phyloP scores from a whole-genome alignment of 2,329 filamentous ascomycete species.

The Botryotinia convoluta region DNA sequence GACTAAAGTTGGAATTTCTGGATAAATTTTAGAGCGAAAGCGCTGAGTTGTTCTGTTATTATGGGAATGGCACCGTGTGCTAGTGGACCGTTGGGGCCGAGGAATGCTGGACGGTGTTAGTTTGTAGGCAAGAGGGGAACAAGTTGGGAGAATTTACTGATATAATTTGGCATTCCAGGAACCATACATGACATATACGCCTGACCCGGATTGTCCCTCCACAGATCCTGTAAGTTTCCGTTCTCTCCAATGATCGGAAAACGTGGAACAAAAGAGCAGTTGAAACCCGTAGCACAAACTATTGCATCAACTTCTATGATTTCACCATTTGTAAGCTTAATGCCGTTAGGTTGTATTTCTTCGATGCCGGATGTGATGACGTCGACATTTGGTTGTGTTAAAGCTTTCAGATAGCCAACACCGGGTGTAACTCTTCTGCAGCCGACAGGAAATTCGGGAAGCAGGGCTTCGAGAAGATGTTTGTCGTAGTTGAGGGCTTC shows the following conservation, averaged over 20 bases:
- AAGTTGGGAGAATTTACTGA: constrained; percentile 19
- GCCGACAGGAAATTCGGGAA: constrained; percentile 44
- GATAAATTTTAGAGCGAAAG: constrained; percentile 50
- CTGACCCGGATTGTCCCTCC: constrained; percentile 35
- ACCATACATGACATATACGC: constrained; percentile 38
- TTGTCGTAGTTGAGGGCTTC: constrained; percentile 48
- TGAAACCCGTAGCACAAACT: constrained; percentile 40
- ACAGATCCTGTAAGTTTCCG: constrained; percentile 26
- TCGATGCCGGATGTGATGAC: constrained; percentile 48
- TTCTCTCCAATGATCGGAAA: constrained; percentile 31
- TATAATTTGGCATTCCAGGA: constrained; percentile 32
- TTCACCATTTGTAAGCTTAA: constrained; percentile 42
- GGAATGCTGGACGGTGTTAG: constrained; percentile 25
- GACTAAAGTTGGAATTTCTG: constrained; percentile 43
- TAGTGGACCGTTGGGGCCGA: constrained; percentile 37
- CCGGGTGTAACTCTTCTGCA: constrained; percentile 44
- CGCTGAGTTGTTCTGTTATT: constrained; percentile 47
- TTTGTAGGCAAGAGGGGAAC: no score
- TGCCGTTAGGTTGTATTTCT: constrained; percentile 45
- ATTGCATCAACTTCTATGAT: constrained; percentile 40
- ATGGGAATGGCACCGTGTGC: constrained; percentile 37
- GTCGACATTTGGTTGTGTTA: constrained; percentile 49
- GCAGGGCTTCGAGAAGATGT: constrained; percentile 47
- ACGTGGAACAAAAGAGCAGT: constrained; percentile 32
- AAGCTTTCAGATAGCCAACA: constrained; percentile 47